Base-by-base conservation (phyloP, 306 rosid species). In the Pachyrhizus erosus region DNA sequence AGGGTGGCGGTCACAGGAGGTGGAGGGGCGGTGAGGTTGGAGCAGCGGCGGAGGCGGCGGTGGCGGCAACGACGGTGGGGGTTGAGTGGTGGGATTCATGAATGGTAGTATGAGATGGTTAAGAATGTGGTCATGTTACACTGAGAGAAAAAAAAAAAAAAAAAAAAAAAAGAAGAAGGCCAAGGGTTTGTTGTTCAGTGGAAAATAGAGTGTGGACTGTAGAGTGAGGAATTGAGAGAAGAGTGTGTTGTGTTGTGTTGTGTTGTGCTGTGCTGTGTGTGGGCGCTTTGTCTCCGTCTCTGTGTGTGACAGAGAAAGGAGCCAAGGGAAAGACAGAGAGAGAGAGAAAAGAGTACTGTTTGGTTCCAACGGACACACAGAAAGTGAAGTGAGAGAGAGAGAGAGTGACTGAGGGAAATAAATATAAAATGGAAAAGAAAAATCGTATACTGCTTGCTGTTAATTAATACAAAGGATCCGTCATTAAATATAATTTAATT, bases 1-100 rank as follows among this genome's bases (percentile, higher is more conserved):
- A 0, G 99, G 98, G 58, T 96, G 99, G 15, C 87, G 94, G 65
- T 84, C 88, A 39, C 99, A 96, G 85, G 98, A 92, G 45, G 92
- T 89, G 2, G 99, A 92, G 0, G 92, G 96, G 3, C 95, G 91
- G 76, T 96, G 87, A 4, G 94, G 90, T 58, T 88, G 98, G 5
- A 84, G 45, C 1, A 81, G 92, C 3, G 17, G 70, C 33, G 48
- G 80, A 6, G 13, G 80, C 11, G 74, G 79, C 1, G 57, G 77
- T 0, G 39, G 81, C 14, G 84, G 58, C 57, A 81, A 84, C 1
- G 91, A 92, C 8, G 78, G 58, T 34, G 86, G 49, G 67, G 79
- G 40, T 76, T 85, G 92, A 58, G 86, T 86, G 82, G 87, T 71
- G 64, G 93, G 97, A 96, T 91, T 93, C 99, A 96, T 65, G 55